Base-by-base conservation (phyloP, 1,284 basidiomycete species). In the Rhodotorula sp. region DNA sequence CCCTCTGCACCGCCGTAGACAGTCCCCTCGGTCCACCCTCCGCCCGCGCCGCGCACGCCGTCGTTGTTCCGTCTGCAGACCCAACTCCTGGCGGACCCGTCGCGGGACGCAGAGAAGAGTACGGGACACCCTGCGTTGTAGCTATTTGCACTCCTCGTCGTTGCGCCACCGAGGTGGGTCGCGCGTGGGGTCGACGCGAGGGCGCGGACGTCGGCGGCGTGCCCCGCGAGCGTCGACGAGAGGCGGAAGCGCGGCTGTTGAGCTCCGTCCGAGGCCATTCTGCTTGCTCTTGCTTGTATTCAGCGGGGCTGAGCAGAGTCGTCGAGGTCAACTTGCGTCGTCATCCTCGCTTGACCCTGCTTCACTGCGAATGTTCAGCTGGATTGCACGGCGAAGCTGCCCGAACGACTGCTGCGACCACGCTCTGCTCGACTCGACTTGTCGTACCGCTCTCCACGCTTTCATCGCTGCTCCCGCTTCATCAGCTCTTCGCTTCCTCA, bases 31-130 rank as follows among this genome's bases (percentile, higher is more conserved):
- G 29, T 63, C 77, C 76, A 78, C 2, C 55, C 55, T 39, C 65
- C 69, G 46, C 76, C 69, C 34, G 34, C 29, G 27, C 29, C 50
- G 15, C 36, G 27, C 19, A 27, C 25, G 15, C n/a, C 64, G 41
- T 22, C 41, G 60, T 19, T 46, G 21, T n/a, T 55, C 84, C 41
- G 84, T 81, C 84, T 79, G 75, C 88, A 86, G 69, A 86, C 84
- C 94, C 94, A 97, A 51, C 88, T 85, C 79, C 95, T 90, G 67
- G 93, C 91, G 29, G 92, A 92, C 21, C 90, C 86, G 84, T 97
- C 94, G 79, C 94, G 88, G 46, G 94, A 95, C 0, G 60, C 25
- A 15, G 60, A 66, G 90, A 91, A 29, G 92, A 96, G 74, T 96
- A 85, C 85, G 77, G 88, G 84, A 81, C 34, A 41, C 6, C 34